A percentile compares a stretch with the other conserved stretches of the same genome.
Evolutionary conservation across 2,329 filamentous ascomycete genomes (phyloP).

Genomic region (Alternaria arborescens): DNA sequence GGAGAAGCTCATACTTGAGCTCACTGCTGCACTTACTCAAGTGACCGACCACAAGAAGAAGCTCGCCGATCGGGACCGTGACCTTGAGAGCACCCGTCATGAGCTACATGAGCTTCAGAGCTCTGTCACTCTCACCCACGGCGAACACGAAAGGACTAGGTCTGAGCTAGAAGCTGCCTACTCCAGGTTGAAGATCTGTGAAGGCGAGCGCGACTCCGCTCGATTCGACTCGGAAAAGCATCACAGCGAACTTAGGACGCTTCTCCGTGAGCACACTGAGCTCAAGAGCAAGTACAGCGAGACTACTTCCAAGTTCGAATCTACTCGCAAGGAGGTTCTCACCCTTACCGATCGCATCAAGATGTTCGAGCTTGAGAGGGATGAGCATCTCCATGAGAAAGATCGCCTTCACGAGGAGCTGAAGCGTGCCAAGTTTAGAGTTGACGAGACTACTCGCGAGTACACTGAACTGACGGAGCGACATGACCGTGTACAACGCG

Average conservation of each 20-base stretch:
- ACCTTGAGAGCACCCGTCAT: constrained; percentile 26
- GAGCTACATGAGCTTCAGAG: constrained; percentile 29
- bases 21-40: constrained; percentile 28
- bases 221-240: constrained; percentile 33
- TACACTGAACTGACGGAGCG: constrained; percentile 34
- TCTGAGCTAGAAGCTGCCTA: constrained; percentile 27
- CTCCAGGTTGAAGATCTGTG: constrained; percentile 27
- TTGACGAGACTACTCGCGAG: constrained; percentile 31
- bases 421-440: constrained; percentile 28
- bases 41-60: constrained; percentile 37
- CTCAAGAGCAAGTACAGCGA: constrained; percentile 35
- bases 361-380: constrained; percentile 34
- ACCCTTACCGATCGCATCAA: constrained; percentile 32
- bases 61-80: constrained; percentile 30
- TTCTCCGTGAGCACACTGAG: constrained; percentile 35
- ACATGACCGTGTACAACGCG: constrained; percentile 34
- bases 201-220: constrained; percentile 32
- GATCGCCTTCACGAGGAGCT: constrained; percentile 36
- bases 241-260: constrained; percentile 29
- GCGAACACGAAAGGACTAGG: constrained; percentile 29
- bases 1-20: constrained; percentile 33
- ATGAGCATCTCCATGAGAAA: constrained; percentile 36
- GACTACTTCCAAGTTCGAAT: constrained; percentile 28
- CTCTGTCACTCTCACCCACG: constrained; percentile 13
- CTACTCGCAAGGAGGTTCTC: constrained; percentile 32